Evolutionary conservation across 106 monocot genomes (phyloP), one percentile per base, ranked within the genome.

Genomic region (Acorus calamus): DNA sequence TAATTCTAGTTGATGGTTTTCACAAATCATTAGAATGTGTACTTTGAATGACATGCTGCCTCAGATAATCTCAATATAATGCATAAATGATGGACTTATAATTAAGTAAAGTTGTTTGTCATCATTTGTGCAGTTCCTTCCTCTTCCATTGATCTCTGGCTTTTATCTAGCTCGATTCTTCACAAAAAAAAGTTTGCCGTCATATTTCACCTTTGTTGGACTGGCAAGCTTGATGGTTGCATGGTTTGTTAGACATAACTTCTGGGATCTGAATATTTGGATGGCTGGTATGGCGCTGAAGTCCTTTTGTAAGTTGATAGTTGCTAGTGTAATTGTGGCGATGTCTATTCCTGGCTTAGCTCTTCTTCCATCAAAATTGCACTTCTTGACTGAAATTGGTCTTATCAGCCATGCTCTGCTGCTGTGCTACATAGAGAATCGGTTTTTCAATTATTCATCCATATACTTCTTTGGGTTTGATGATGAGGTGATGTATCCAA

Each of bases 191-290:
- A 92, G 87, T 63, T 50, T 92, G 56, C 68, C 84, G 9, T 98
- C 91, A 9, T 98, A 89, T 68, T 89, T 91, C 59, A 60, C 75
- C 14, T 98, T 85, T 65, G 91, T 85, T 0, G 44, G 76, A 54
- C 69, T 98, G 48, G 87, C 84, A 67, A 92, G 85, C 67, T 71
- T 92, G 60, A 88, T 98, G 85, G 83, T 88, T n/a, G 73, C 73
- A 52, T 98, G 96, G 96, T 98, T 98, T 92, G 81, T 98, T 46
- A 60, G 85, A 43, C 87, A 85, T 62, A 91, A 98, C 62, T 98
- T 73, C 57, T 98, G 96, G 96, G 91, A 87, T 77, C 91, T 98
- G 44, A 98, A 86, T 77, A 98, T 98, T 59, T 98, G 96, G 96
- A 74, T 92, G 66, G 87, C 88, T 63, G 91, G 91, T 54, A 98